Conservation (phyloP, 1,284 basidiomycete species). For the Fomitopsis pinicola region DNA sequence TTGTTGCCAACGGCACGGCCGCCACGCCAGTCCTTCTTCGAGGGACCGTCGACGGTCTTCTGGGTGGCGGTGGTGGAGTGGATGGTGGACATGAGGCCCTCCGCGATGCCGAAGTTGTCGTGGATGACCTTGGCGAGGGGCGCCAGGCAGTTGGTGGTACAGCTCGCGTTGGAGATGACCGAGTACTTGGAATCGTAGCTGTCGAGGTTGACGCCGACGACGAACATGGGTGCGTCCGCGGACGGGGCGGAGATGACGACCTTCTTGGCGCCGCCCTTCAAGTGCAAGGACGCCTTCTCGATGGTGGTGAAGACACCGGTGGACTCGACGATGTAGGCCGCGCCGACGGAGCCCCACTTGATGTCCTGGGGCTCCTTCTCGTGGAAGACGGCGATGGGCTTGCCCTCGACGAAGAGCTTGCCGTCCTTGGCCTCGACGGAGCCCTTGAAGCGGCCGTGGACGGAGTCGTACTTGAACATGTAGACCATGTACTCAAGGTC, state of each 20-base stretch:
- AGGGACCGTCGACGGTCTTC: slow-evolving; percentile 99
- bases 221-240: slow-evolving; percentile 97
- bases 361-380: slow-evolving; percentile 91
- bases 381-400: slow-evolving; percentile 75
- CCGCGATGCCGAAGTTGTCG: slow-evolving; percentile 93
- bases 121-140: slow-evolving; percentile 98
- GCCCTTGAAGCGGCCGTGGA: slow-evolving; percentile 95
- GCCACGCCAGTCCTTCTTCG: slow-evolving; percentile 93
- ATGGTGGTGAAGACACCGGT: slow-evolving; percentile 99
- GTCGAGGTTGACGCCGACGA: slow-evolving; percentile 96
- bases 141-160: slow-evolving; percentile 99
- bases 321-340: slow-evolving; percentile 95
- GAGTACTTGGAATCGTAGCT: slow-evolving; percentile 88
- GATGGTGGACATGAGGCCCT: slow-evolving; percentile 99
- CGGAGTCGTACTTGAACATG: slow-evolving; percentile 99
- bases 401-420: slow-evolving; percentile 87
- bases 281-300: slow-evolving; percentile 87
- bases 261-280: slow-evolving; percentile 99
- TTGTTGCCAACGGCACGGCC: slow-evolving; percentile 96
- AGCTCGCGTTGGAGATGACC: slow-evolving; percentile 98
- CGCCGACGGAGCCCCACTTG: slow-evolving; percentile 78
- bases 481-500: slow-evolving; percentile 97
- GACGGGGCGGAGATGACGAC: slow-evolving; percentile 99
- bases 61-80: slow-evolving; percentile 97
- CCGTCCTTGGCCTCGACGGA: slow-evolving; percentile 81